phyloP scores from a whole-genome alignment of 192 early-diverging fungal species.

The Dissophora globulifera region DNA sequence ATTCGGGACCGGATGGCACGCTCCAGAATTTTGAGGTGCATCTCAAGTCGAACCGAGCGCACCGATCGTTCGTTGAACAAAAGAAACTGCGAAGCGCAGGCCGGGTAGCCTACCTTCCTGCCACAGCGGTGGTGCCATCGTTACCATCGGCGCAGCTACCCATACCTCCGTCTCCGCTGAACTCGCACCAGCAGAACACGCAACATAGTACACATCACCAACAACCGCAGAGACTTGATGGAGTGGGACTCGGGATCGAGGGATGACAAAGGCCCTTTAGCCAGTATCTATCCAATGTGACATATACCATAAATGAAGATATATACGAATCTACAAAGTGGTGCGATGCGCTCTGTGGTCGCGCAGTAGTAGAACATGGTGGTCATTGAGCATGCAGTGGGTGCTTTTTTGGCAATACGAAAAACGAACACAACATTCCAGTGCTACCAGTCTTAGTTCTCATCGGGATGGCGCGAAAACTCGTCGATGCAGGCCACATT shows the following conservation, averaged over 20 bases:
- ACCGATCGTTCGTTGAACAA: conserved; percentile 35
- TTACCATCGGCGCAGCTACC: background rate
- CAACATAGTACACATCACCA: background rate
- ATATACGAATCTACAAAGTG: too few species aligned
- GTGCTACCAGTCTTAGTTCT: conserved; percentile 4
- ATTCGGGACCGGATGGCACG: conserved; percentile 56
- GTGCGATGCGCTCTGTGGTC: too few species aligned
- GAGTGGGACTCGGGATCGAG: background rate
- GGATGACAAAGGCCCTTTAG: too few species aligned
- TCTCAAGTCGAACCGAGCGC: conserved; percentile 54
- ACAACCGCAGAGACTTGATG: background rate
- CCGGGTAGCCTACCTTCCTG: background rate
- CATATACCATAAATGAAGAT: too few species aligned
- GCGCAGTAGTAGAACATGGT: too few species aligned
- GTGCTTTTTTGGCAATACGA: too few species aligned
- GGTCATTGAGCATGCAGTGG: too few species aligned
- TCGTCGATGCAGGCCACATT: too few species aligned
- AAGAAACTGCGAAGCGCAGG: conserved; percentile 2
- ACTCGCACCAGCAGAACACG: background rate
- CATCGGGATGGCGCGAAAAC: conserved; percentile 8
- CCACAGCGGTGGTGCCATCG: too few species aligned
- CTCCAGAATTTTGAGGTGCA: conserved; percentile 65
- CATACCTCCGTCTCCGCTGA: background rate
- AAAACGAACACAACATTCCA: conserved; percentile 16
- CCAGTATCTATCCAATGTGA: too few species aligned